phyloP scores from a whole-genome alignment of 2,329 filamentous ascomycete genomes.

The Geosmithia flava region DNA sequence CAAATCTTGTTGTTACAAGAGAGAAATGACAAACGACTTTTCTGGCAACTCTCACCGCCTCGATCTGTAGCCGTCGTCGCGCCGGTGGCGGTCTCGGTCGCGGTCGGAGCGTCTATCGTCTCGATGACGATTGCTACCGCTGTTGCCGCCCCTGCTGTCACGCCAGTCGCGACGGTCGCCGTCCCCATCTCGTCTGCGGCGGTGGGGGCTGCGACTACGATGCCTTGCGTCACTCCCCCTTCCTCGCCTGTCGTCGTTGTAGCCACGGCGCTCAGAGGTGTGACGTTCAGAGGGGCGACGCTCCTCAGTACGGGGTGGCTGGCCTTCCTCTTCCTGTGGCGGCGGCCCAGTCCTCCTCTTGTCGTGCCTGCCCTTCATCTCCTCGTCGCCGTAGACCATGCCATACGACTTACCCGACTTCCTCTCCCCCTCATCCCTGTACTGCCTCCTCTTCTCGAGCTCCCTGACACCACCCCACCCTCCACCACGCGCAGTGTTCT shows the following conservation, averaged over 20 bases:
- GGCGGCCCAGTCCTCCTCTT: neutral
- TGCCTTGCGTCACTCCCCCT: conserved; percentile 1
- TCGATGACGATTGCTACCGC: conserved; percentile 11
- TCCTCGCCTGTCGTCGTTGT: neutral
- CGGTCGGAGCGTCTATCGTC: conserved; percentile 15
- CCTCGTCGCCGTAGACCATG: conserved; percentile 71
- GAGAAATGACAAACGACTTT: neutral
- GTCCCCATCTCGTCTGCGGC: conserved; percentile 14
- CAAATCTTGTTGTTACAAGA: neutral
- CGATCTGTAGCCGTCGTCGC: conserved; percentile 7
- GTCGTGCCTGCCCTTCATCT: conserved; percentile 33
- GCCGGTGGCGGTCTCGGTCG: conserved; percentile 13
- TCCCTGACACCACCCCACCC: conserved; percentile 86
- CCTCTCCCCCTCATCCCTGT: conserved; percentile 53
- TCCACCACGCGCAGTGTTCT: conserved; percentile 42
- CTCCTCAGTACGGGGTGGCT: neutral
- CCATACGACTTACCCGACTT: conserved; percentile 43
- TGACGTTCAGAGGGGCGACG: conserved; percentile 4
- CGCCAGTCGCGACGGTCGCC: conserved; percentile 13
- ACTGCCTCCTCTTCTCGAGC: conserved; percentile 84
- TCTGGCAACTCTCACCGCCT: conserved; percentile 4
- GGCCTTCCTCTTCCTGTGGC: neutral
- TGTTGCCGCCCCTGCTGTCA: conserved; percentile 9
- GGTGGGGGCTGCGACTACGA: conserved; percentile 32
- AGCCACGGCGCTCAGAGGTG: neutral